Evolutionary conservation across 73 alveolate genomes (phyloP).

Genomic region (Paramecium biaurelia): DNA sequence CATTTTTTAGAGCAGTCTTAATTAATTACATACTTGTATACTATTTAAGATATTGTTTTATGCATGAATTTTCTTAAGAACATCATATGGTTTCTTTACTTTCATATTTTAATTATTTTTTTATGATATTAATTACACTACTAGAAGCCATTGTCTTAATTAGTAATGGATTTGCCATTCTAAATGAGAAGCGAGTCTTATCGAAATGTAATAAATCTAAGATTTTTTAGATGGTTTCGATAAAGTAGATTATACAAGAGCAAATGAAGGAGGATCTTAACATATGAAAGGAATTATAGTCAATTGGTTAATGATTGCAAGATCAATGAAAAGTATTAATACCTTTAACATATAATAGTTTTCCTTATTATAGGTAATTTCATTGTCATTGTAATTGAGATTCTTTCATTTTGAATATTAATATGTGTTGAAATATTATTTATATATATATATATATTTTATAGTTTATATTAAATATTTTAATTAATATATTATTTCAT

Average conservation of each 20-base stretch:
- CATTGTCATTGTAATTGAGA: not conserved
- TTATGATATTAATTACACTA: not conserved
- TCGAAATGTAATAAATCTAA: not conserved
- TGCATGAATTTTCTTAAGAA: too few species aligned
- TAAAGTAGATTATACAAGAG: not conserved
- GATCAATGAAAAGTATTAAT: conserved; percentile 25
- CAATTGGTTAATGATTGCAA: conserved; percentile 51
- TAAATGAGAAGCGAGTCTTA: conserved; percentile 38
- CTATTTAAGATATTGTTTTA: not conserved
- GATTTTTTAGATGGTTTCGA: conserved; percentile 24
- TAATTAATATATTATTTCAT: not conserved
- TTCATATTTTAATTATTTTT: not conserved
- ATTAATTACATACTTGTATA: not conserved
- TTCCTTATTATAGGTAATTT: not conserved
- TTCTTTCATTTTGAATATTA: not conserved
- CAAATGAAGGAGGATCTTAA: conserved; percentile 15
- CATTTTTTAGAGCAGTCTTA: conserved; percentile 7
- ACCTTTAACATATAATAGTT: not conserved
- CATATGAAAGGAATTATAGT: not conserved
- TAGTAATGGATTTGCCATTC: conserved; percentile 29
- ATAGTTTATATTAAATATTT: not conserved
- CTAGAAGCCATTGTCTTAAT: not conserved
- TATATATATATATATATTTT: not conserved
- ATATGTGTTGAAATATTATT: not conserved
- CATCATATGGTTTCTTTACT: too few species aligned